phyloP scores from a whole-genome alignment of 345 rosid genomes.

The Crucihimalaya himalaica region DNA sequence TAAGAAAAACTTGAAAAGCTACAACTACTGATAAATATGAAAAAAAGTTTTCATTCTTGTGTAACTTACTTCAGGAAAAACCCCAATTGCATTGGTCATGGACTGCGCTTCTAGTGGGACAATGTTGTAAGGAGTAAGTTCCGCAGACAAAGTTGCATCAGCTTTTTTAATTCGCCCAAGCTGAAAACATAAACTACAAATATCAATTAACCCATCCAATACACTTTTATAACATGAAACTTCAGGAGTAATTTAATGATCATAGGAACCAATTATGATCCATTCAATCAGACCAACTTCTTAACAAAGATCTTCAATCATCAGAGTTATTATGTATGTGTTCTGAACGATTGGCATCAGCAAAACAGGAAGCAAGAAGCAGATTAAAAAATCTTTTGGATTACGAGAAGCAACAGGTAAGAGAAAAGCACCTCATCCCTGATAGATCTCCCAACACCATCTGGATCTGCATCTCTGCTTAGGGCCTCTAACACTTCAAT shows the following conservation, averaged over 20 bases:
- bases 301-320: slow-evolving; percentile 2
- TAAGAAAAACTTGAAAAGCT: slow-evolving; percentile 20
- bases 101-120: slow-evolving; percentile 89
- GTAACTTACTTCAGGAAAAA: slow-evolving; percentile 84
- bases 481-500: slow-evolving; percentile 89
- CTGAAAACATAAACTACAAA: slow-evolving; percentile 49
- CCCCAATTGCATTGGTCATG: slow-evolving; percentile 79
- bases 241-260: background rate
- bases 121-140: slow-evolving; percentile 84
- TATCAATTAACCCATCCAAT: slow-evolving; percentile 23
- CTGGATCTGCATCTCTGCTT: slow-evolving; percentile 84
- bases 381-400: background rate
- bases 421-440: slow-evolving; percentile 71
- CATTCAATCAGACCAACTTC: slow-evolving; percentile 17
- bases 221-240: slow-evolving; percentile 18
- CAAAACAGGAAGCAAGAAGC: slow-evolving; percentile 8
- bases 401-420: background rate
- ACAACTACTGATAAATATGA: slow-evolving; percentile 1
- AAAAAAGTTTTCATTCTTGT: slow-evolving; percentile 14
- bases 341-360: slow-evolving; percentile 21
- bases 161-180: slow-evolving; percentile 65
- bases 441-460: slow-evolving; percentile 81
- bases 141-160: slow-evolving; percentile 67
- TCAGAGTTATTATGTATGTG: background rate
- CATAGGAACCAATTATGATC: background rate